phyloP scores from a whole-genome alignment of 768 basidiomycete genomes.

The Tricholoma saponaceum region DNA sequence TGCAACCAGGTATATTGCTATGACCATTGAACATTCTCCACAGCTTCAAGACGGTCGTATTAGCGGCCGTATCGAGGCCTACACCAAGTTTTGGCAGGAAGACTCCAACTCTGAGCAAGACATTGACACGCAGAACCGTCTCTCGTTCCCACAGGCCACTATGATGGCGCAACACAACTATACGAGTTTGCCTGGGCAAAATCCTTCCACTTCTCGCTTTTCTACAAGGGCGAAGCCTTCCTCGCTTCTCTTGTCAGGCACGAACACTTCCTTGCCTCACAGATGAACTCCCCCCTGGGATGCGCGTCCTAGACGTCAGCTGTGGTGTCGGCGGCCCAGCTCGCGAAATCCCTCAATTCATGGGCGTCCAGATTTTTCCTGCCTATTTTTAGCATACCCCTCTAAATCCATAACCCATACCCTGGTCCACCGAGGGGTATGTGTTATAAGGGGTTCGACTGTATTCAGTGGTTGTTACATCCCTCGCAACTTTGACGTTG shows the following conservation, averaged over 20 bases:
- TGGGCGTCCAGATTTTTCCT: constrained; percentile 79
- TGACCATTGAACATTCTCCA: constrained; percentile 9
- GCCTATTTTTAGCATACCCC: no score
- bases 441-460: no score
- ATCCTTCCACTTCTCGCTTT: constrained; percentile 96
- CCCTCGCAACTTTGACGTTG: no score
- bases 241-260: constrained; percentile 80
- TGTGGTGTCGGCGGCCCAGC: constrained; percentile 98
- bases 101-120: constrained; percentile 67
- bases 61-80: constrained; percentile 70
- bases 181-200: constrained; percentile 94
- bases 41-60: constrained; percentile 53
- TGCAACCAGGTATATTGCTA: constrained; percentile 3
- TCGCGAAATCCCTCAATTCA: constrained; percentile 88
- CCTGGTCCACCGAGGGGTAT: no score
- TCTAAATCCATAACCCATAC: no score
- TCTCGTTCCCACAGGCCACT: constrained; percentile 72
- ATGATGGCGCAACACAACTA: constrained; percentile 92
- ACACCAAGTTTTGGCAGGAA: constrained; percentile 91
- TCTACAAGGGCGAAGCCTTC: constrained; percentile 87
- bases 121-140: constrained; percentile 64
- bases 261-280: constrained; percentile 92
- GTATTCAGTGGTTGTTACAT: no score
- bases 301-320: constrained; percentile 97
- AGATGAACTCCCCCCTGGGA: constrained; percentile 84